Base-by-base conservation (phyloP, 345 rosid genomes). In the Jatropha curcas region DNA sequence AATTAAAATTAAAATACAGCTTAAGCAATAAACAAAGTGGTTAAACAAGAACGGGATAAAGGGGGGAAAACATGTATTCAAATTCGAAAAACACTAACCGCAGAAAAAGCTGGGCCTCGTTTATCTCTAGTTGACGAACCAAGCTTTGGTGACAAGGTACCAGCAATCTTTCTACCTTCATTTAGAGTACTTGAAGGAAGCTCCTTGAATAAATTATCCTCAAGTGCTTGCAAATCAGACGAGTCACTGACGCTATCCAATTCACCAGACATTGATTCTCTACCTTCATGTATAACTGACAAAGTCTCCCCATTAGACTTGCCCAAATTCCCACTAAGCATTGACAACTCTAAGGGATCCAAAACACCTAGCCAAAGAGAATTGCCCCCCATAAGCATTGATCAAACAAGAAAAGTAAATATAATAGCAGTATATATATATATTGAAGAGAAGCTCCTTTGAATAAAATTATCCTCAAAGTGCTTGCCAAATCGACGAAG, bases 331-430 rank as follows among this genome's bases (percentile, higher is more conserved):
- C 90, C 86, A 68, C 87, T 88, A 58, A 95, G 85, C 84, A 85
- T 84, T 35, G 93, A 90, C 67, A 95, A 76, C 68, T 95, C 99
- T 5, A 33, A 24, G 19, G 92, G 82, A 82, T 90, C 86, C 81
- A 92, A 65, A 75, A 89, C 89, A 75, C 96, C 97, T 93, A 63
- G 60, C 57, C 43, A 51, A 39, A 65, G 19, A 68, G 55, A 46
- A 69, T 14, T 5, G 5, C 34, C 7, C 46, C n/a, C n/a, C n/a
- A 41, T 41, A 1, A 3, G 12, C 45, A 9, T 41, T 41, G 45
- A 7, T 41, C 45, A 41, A 41, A n/a, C n/a, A n/a, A n/a, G n/a
- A n/a, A n/a, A n/a, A n/a, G n/a, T n/a, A n/a, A n/a, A n/a, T n/a
- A n/a, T n/a, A n/a, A n/a, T n/a, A n/a, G n/a, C n/a, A n/a, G n/a